Evolutionary conservation across 768 basidiomycete species (phyloP).

Genomic region (Leccinum variicolor): DNA sequence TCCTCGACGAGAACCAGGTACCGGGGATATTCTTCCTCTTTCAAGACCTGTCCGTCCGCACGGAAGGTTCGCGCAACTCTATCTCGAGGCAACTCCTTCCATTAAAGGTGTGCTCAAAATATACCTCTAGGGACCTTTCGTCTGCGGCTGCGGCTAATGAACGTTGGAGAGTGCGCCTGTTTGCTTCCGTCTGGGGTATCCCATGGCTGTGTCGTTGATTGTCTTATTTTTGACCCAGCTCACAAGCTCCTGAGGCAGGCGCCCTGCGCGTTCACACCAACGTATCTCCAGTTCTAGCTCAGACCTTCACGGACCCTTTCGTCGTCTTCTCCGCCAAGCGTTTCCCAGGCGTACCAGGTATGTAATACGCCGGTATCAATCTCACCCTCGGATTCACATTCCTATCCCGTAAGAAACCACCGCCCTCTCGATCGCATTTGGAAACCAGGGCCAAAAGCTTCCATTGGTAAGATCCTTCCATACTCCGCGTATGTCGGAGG

Average conservation of each 20-base stretch:
- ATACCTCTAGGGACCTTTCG: conserved; percentile 68
- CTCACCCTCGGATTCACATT: conserved; percentile 15
- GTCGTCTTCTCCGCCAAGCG: conserved; percentile 90
- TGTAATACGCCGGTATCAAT: conserved; percentile 24
- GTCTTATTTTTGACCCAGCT: conserved; percentile 39
- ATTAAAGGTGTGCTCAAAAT: conserved; percentile 21
- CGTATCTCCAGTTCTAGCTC: conserved; percentile 75
- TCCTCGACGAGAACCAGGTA: conserved; percentile 81
- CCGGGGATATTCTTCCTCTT: conserved; percentile 93
- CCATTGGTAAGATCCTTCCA: conserved; percentile 60
- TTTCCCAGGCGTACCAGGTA: conserved; percentile 92
- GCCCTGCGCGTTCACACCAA: conserved; percentile 63
- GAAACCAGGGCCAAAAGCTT: conserved; percentile 87
- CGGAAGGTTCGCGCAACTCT: conserved; percentile 63
- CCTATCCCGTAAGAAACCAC: conserved; percentile 63
- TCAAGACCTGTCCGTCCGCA: conserved; percentile 90
- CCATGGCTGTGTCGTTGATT: conserved; percentile 19
- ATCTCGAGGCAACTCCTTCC: conserved; percentile 21
- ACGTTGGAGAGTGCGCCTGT: conserved; percentile 80
- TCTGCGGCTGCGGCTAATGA: conserved; percentile 83
- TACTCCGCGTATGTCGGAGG: conserved; percentile 19
- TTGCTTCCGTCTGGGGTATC: conserved; percentile 14
- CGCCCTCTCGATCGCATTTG: conserved; percentile 82
- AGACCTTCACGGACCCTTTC: conserved; percentile 80
- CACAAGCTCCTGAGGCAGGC: conserved; percentile 70